A percentile compares a stretch with the other conserved stretches of the same genome.
These are phyloP conservation scores for Rhinocladiella mackenziei DNA, from an alignment of 2,329 filamentous ascomycete species.

Conservation along the genomic window DNA sequence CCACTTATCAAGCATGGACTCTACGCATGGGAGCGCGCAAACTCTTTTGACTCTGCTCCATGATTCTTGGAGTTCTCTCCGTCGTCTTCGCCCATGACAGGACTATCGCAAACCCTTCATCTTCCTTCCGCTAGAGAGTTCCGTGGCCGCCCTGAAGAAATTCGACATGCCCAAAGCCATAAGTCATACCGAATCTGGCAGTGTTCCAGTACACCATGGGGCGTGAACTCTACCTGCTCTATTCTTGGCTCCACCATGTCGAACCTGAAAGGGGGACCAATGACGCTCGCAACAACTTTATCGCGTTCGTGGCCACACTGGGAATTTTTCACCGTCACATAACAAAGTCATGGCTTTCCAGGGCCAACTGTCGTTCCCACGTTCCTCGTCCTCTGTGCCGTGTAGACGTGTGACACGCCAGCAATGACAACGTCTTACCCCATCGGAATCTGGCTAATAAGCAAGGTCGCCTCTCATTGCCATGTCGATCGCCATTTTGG, in stretches of 20 bases:
- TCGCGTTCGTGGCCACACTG: constrained; percentile 9
- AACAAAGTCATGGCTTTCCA: too few species aligned
- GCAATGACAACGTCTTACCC: not conserved
- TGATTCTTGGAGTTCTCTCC: constrained; percentile 14
- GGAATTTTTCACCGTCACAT: constrained; percentile 1
- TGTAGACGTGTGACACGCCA: not conserved
- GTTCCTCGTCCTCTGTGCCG: not conserved
- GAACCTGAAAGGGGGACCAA: not conserved
- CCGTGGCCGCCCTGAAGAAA: constrained; percentile 7
- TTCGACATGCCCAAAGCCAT: constrained; percentile 8
- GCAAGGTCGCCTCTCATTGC: constrained; percentile 5
- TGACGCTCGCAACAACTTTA: constrained; percentile 15
- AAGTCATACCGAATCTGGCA: constrained; percentile 9
- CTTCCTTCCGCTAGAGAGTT: constrained; percentile 11
- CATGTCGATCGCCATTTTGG: constrained; percentile 33
- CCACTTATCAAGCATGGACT: constrained; percentile 14
- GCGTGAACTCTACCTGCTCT: constrained; percentile 13
- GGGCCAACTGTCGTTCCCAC: not conserved
- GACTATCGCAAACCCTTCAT: constrained; percentile 7
- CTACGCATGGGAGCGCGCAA: constrained; percentile 13
- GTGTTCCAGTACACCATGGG: constrained; percentile 12
- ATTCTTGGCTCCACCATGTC: constrained; percentile 12
- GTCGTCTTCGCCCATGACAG: constrained; percentile 9
- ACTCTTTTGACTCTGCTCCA: constrained; percentile 8
- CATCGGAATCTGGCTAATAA: not conserved